Conservation (phyloP, 2,329 filamentous ascomycete species). For the Pyrenochaeta sp. region DNA sequence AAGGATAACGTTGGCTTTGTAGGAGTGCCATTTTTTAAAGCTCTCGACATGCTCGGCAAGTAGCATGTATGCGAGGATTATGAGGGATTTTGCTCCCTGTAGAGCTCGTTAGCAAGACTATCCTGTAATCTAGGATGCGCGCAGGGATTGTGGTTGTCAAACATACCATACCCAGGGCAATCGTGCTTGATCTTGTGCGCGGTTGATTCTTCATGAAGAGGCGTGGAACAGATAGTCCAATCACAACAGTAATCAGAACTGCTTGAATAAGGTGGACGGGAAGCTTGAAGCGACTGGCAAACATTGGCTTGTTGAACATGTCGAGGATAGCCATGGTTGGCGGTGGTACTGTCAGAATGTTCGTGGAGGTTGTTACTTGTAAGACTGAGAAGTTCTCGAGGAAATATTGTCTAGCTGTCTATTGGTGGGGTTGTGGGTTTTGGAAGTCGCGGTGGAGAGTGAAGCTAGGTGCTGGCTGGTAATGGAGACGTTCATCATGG, state of each 20-base stretch:
- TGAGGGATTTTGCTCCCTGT: slow-evolving; percentile 51
- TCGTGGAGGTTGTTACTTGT: not conserved
- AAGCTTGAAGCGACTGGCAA: slow-evolving; percentile 23
- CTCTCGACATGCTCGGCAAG: slow-evolving; percentile 46
- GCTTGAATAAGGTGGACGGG: slow-evolving; percentile 21
- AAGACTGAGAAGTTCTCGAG: not conserved
- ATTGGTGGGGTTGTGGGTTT: not conserved
- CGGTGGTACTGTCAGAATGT: not conserved
- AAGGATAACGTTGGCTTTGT: slow-evolving; percentile 54
- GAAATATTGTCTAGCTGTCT: not conserved
- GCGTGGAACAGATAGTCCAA: slow-evolving; percentile 25
- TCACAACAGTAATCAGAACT: slow-evolving; percentile 16
- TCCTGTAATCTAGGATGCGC: too few species aligned
- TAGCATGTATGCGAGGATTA: slow-evolving; percentile 54
- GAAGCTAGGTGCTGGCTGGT: not conserved
- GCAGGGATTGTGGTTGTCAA: not conserved
- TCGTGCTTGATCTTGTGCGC: slow-evolving; percentile 27
- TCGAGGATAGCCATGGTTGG: slow-evolving; percentile 18
- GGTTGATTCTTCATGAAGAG: slow-evolving; percentile 33
- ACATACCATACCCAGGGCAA: slow-evolving; percentile 33
- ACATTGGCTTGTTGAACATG: slow-evolving; percentile 37
- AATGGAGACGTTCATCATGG: not conserved
- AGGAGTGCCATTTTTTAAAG: slow-evolving; percentile 49
- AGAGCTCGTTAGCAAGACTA: not conserved
- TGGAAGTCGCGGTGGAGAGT: not conserved